phyloP scores from a whole-genome alignment of 352 stramenopile species.

The Sclerospora graminicola region DNA sequence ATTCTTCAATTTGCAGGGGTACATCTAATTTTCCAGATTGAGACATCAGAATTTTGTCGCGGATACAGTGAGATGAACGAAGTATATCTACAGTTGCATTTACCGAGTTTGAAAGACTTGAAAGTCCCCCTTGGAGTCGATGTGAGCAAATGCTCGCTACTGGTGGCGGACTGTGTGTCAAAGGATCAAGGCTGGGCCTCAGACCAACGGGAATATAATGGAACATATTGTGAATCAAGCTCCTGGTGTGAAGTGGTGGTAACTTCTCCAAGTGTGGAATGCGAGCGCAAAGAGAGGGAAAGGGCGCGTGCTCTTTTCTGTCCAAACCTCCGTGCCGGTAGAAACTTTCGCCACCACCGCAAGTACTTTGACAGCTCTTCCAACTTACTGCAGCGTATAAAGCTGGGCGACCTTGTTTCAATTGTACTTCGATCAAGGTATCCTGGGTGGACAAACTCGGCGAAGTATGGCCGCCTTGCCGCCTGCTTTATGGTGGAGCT shows the following conservation, averaged over 20 bases:
- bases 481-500: slow-evolving; percentile 40
- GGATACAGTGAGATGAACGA: slow-evolving; percentile 41
- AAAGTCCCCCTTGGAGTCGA: slow-evolving; percentile 31
- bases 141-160: slow-evolving; percentile 24
- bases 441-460: slow-evolving; percentile 53
- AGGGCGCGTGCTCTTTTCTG: slow-evolving; percentile 20
- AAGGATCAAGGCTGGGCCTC: slow-evolving; percentile 69
- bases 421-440: slow-evolving; percentile 54
- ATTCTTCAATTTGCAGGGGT: slow-evolving; percentile 49
- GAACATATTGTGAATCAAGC: slow-evolving; percentile 41
- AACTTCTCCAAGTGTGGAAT: slow-evolving; percentile 12
- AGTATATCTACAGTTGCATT: slow-evolving; percentile 35
- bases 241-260: slow-evolving; percentile 63
- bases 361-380: slow-evolving; percentile 30
- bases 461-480: slow-evolving; percentile 36
- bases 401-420: slow-evolving; percentile 31
- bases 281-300: slow-evolving; percentile 12
- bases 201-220: slow-evolving; percentile 29
- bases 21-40: slow-evolving; percentile 31
- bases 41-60: slow-evolving; percentile 19
- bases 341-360: slow-evolving; percentile 43
- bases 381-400: slow-evolving; percentile 26
- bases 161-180: slow-evolving; percentile 47
- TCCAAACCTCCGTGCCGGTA: slow-evolving; percentile 42
- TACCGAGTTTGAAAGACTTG: slow-evolving; percentile 26